Conservation (phyloP, 306 rosid genomes). For the Datisca glomerata region DNA sequence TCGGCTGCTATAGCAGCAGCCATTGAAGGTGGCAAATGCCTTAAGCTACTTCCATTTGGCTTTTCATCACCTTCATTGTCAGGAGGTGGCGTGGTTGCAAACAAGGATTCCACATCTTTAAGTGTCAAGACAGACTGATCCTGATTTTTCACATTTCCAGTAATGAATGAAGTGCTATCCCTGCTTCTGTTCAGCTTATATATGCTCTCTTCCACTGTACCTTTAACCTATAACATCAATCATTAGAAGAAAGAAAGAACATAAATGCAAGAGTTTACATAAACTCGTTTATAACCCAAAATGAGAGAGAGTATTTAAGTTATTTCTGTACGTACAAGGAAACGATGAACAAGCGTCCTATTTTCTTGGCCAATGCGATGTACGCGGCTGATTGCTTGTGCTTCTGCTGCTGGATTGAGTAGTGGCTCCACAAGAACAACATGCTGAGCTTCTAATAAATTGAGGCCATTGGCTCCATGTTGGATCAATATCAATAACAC, state of each 20-base stretch:
- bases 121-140: conserved; percentile 71
- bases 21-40: conserved; percentile 67
- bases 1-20: conserved; percentile 91
- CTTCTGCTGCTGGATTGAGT: conserved; percentile 94
- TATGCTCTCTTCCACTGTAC: conserved; percentile 83
- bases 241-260: neutral
- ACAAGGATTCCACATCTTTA: conserved; percentile 64
- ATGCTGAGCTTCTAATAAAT: conserved; percentile 90
- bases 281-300: neutral
- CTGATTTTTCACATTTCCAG: conserved; percentile 75
- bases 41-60: conserved; percentile 26
- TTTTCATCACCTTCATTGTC: conserved; percentile 34
- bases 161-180: conserved; percentile 43
- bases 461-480: conserved; percentile 94
- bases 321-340: conserved; percentile 54
- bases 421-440: conserved; percentile 88
- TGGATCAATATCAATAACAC: conserved; percentile 79
- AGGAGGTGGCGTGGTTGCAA: conserved; percentile 36
- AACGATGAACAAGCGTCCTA: conserved; percentile 74
- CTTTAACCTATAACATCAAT: conserved; percentile 46
- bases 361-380: conserved; percentile 81
- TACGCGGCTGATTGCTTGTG: conserved; percentile 89
- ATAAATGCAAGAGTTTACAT: neutral
- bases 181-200: conserved; percentile 70
- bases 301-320: no score